Base-by-base conservation (phyloP, 2,329 filamentous ascomycete species). In the Calonectria crousiana region DNA sequence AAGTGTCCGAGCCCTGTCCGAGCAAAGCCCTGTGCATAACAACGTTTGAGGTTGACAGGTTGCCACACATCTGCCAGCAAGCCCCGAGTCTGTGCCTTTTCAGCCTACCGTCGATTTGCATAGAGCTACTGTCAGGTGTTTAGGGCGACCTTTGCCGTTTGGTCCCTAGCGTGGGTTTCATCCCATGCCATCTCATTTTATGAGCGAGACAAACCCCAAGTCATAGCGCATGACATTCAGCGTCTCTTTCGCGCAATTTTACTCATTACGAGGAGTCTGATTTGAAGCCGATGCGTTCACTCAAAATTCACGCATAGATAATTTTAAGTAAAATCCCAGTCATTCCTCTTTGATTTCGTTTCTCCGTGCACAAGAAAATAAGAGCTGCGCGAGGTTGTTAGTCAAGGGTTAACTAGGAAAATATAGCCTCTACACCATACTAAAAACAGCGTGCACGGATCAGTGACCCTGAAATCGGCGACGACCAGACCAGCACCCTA, bases 101-200 rank as follows among this genome's bases (percentile, higher is more conserved):
- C 38, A 41, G 34, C 16, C 56, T 28, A 26, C 32, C 38, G 23
- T 28, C 6, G 14, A 16, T 41, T 62, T 60, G 56, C 36, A 36
- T 36, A 20, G 56, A 18, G n/a, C 38, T 14, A 23, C 3, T 14
- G 56, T 62, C 34, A 62, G 56, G 23, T 34, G 18, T 62, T 62
- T 3, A 62, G 34, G 38, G 6, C 8, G 23, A 18, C 34, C 56
- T 62, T 23, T 62, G 34, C 56, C 36, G 23, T 38, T 62, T 62
- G 34, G 56, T 20, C 36, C 26, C 56, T 62, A 62, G 56, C 16
- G 20, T 26, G 36, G 20, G 56, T 62, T 62, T 62, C 56, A 62
- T 62, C 56, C 56, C 56, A 62, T 62, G n/a, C 56, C 56, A 23
- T 60, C 56, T 62, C 56, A 62, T 36, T 62, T 38, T 62, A 62